These are phyloP conservation scores for Cornus controversa DNA, from an alignment of 148 eudicot genomes.

Conservation along the genomic window DNA sequence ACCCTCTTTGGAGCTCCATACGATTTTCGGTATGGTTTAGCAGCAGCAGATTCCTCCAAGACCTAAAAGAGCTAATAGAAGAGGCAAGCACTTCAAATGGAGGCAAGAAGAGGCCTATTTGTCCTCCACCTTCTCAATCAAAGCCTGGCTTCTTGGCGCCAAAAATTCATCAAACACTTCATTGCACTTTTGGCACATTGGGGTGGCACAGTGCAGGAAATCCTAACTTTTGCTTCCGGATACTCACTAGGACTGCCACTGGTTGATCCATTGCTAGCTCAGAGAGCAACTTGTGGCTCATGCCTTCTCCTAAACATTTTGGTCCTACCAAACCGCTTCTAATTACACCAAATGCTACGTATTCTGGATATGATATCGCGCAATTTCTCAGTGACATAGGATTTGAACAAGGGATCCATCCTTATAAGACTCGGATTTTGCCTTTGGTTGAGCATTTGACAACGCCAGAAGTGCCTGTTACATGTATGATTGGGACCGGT, in stretches of 20 bases:
- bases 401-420: conserved; percentile 42
- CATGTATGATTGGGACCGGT: conserved; percentile 69
- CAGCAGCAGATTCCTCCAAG: conserved; percentile 57
- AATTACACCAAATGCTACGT: conserved; percentile 42
- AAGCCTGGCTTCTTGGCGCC: conserved; percentile 56
- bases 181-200: conserved; percentile 77
- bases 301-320: conserved; percentile 63
- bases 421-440: conserved; percentile 50
- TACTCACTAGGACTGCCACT: conserved; percentile 82
- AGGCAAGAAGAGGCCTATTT: conserved; percentile 70
- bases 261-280: conserved; percentile 71
- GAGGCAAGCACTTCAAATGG: conserved; percentile 48
- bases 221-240: conserved; percentile 90
- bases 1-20: conserved; percentile 91
- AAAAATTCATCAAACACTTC: conserved; percentile 69
- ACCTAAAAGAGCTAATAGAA: conserved; percentile 67
- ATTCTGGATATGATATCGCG: conserved; percentile 48
- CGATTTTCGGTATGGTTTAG: conserved; percentile 90
- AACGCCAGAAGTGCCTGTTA: conserved; percentile 56
- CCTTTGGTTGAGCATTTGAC: conserved; percentile 50
- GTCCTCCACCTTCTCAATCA: conserved; percentile 67
- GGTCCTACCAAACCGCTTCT: conserved; percentile 41
- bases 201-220: conserved; percentile 79
- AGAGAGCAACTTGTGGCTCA: conserved; percentile 81
- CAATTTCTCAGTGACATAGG: conserved; percentile 71